Evolutionary conservation across 805 yeast species (phyloP), one percentile per base, ranked within the genome.

Genomic region (Lachancea nothofagi): DNA sequence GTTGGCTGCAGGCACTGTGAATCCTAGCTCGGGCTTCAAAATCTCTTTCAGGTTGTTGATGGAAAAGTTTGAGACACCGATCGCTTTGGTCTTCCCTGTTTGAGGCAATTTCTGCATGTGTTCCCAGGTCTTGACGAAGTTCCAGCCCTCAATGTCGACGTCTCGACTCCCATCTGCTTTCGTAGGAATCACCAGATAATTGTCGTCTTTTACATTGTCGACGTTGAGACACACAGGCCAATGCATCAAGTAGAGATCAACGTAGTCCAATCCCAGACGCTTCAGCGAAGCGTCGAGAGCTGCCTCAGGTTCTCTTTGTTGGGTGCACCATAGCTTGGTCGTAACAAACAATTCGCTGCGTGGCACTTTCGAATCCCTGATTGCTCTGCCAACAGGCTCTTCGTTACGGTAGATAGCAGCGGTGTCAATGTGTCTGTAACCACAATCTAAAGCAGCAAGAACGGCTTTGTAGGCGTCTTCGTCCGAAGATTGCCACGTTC

Each of bases 61-160:
- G 13, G 83, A 71, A 58, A 80, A 77, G 65, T 85, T 85, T 25
- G 89, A 81, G 29, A 85, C 83, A 50, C 95, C 95, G 58, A 85
- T 73, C 17, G 88, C 75, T 50, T 69, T 75, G 21, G 75, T 69
- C 57, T 77, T 71, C 7, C 57, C 81, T 18, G 72, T 57, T 23
- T 64, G 63, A 34, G 75, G 68, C 38, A 82, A 62, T 49, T 73
- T 65, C 64, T 83, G 86, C 74, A 85, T 60, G 25, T 61, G 64
- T 50, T 72, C 76, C 78, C 78, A 83, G 18, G 85, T 78, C 52
- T 79, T 70, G 46, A 74, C 50, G 53, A 69, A 77, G 36, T 55
- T 51, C 68, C 72, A 69, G 31, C 55, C 55, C 18, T 50, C 48
- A 7, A 49, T 32, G 43, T 69, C 69, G 18, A 60, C 47, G 48